Conservation (phyloP, 768 basidiomycete species). For the Coprinopsis cinerea region DNA sequence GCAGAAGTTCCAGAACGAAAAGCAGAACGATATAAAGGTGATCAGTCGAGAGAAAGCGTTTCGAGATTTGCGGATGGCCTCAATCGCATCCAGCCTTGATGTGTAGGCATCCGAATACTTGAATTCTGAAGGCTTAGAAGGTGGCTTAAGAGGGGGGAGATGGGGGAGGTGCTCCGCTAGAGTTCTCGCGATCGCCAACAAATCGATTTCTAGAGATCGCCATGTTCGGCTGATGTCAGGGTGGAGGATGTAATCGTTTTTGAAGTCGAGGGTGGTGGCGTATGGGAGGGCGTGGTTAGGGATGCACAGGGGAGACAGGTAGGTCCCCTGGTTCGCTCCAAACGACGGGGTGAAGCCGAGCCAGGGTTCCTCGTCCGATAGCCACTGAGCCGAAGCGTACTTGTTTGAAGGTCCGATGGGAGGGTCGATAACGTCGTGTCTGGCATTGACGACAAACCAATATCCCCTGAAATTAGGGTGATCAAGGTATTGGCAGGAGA, state of each 20-base stretch:
- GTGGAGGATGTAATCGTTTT: background rate
- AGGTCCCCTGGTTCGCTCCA: background rate
- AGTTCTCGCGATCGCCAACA: background rate
- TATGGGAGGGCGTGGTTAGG: background rate
- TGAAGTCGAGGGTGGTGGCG: background rate
- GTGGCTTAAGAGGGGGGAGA: background rate
- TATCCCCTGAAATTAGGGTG: background rate
- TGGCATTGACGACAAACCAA: background rate
- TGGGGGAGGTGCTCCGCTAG: background rate
- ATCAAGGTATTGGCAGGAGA: background rate
- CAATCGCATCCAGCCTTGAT: background rate
- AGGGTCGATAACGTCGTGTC: background rate
- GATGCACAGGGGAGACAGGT: background rate
- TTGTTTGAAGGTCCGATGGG: background rate
- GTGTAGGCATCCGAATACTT: background rate
- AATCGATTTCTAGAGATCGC: background rate
- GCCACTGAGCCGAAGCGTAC: background rate
- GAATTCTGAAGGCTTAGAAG: background rate
- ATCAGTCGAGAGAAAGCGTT: background rate
- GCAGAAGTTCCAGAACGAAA: background rate
- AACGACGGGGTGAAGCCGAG: background rate
- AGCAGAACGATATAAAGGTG: background rate
- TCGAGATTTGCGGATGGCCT: background rate
- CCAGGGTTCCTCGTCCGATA: background rate
- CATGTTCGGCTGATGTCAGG: background rate